phyloP scores from a whole-genome alignment of 2,329 filamentous ascomycete species.

The Arthrocladium fulminans region DNA sequence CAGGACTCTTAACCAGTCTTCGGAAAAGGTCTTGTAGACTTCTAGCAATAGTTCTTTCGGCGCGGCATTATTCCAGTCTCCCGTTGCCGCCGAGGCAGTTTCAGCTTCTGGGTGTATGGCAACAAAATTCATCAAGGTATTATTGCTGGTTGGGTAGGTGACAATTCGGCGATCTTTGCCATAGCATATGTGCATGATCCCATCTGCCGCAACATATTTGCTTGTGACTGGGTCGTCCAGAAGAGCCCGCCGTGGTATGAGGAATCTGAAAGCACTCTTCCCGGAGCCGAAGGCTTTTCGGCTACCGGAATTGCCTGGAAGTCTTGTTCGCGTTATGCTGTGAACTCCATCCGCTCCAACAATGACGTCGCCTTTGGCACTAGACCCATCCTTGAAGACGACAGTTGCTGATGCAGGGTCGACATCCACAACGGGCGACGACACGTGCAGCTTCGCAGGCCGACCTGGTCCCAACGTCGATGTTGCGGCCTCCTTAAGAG shows the following conservation, averaged over 20 bases:
- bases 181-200: slow-evolving; percentile 38
- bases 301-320: slow-evolving; percentile 23
- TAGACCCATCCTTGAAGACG: slow-evolving; percentile 38
- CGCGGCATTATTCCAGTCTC: slow-evolving; percentile 24
- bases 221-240: slow-evolving; percentile 33
- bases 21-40: slow-evolving; percentile 12
- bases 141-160: slow-evolving; percentile 24
- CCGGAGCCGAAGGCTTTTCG: slow-evolving; percentile 35
- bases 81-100: slow-evolving; percentile 31
- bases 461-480: slow-evolving; percentile 19
- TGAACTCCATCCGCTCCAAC: slow-evolving; percentile 49
- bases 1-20: slow-evolving; percentile 5
- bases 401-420: slow-evolving; percentile 27
- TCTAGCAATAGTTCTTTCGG: slow-evolving; percentile 8
- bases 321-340: slow-evolving; percentile 23
- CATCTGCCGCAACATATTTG: slow-evolving; percentile 30
- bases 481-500: slow-evolving; percentile 42
- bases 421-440: slow-evolving; percentile 33
- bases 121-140: slow-evolving; percentile 18
- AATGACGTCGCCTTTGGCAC: slow-evolving; percentile 41
- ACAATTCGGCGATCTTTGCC: slow-evolving; percentile 25
- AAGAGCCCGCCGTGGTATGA: slow-evolving; percentile 25
- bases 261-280: slow-evolving; percentile 30
- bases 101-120: slow-evolving; percentile 17
- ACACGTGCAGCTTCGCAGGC: slow-evolving; percentile 32